phyloP scores from a whole-genome alignment of 1,284 basidiomycete genomes.

The Ustilago cynodontis region DNA sequence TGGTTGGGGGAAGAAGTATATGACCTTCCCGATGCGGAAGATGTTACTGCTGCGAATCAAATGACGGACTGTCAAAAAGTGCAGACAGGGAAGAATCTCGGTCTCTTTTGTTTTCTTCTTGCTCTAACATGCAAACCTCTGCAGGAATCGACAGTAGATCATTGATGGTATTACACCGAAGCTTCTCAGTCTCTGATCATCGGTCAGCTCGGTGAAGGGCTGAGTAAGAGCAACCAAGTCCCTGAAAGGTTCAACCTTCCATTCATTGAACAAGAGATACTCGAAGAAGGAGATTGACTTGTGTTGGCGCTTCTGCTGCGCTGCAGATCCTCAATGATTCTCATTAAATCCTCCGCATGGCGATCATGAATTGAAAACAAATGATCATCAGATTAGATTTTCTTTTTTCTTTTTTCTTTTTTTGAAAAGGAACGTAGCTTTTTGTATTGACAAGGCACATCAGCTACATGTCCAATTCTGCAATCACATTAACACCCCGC shows the following conservation, averaged over 20 bases:
- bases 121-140: not conserved
- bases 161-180: not conserved
- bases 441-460: not conserved
- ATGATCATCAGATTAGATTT: not conserved
- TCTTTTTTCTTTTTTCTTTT: too few species aligned
- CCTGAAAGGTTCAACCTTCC: too few species aligned
- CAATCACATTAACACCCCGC: constrained; percentile 15
- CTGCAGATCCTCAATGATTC: constrained; percentile 6
- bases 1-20: not conserved
- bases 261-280: too few species aligned
- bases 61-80: constrained; percentile 39
- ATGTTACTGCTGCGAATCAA: constrained; percentile 31
- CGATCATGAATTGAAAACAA: not conserved
- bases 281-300: too few species aligned
- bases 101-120: not conserved
- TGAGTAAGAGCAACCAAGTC: too few species aligned
- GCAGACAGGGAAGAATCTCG: constrained; percentile 13
- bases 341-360: not conserved
- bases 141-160: not conserved
- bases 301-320: not conserved
- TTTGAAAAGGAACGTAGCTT: not conserved
- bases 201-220: too few species aligned
- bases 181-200: too few species aligned
- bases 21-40: constrained; percentile 39
- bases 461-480: constrained; percentile 30